A percentile compares a stretch with the other conserved stretches of the same genome.
Conservation (phyloP, 306 rosid species). For the Inga oerstediana region DNA sequence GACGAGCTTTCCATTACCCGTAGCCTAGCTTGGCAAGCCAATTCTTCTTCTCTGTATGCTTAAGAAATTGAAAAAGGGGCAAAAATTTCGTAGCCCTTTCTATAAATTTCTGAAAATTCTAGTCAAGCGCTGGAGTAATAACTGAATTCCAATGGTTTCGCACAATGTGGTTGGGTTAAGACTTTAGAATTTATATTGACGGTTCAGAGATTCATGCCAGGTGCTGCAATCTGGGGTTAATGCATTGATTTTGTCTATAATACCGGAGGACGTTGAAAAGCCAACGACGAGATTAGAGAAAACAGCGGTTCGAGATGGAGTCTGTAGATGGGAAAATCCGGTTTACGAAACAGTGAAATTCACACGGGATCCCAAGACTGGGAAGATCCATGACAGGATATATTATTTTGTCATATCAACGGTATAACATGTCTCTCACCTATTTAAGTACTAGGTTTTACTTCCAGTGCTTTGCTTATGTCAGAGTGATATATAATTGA, state of each 20-base stretch:
- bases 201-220: slow-evolving; percentile 49
- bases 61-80: no score
- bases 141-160: slow-evolving; percentile 12
- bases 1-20: background rate
- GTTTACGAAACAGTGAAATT: slow-evolving; percentile 76
- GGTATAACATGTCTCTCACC: slow-evolving; percentile 41
- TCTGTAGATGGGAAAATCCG: slow-evolving; percentile 85
- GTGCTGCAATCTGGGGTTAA: slow-evolving; percentile 67
- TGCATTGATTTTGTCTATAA: slow-evolving; percentile 64
- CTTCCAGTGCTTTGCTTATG: slow-evolving; percentile 22
- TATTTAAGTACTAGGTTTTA: background rate
- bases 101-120: slow-evolving; percentile 15
- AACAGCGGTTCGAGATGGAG: slow-evolving; percentile 60
- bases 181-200: background rate
- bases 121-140: background rate
- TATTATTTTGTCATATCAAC: slow-evolving; percentile 70
- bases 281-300: slow-evolving; percentile 66
- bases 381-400: slow-evolving; percentile 71
- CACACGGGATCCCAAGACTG: slow-evolving; percentile 59
- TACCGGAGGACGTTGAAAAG: slow-evolving; percentile 82
- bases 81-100: background rate
- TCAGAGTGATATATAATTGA: slow-evolving; percentile 33
- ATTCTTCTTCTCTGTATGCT: background rate
- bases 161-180: slow-evolving; percentile 26
- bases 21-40: background rate